These are phyloP conservation scores for Sporothrix brunneoviolacea DNA, from an alignment of 2,329 filamentous ascomycete genomes.

Conservation along the genomic window DNA sequence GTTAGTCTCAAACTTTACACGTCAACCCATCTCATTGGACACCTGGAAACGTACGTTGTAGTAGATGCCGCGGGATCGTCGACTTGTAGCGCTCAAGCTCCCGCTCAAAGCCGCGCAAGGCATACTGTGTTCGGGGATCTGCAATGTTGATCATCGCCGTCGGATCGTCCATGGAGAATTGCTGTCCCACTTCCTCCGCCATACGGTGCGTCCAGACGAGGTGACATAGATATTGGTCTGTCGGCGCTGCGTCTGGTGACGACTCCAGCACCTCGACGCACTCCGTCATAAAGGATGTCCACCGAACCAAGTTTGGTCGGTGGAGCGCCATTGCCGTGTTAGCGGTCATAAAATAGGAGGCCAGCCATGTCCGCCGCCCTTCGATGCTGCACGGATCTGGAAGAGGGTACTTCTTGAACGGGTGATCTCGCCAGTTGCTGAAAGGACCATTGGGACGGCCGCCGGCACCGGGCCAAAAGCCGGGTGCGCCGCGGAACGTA, in stretches of 20 bases:
- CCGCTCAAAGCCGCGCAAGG: conserved; percentile 57
- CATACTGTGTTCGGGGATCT: conserved; percentile 58
- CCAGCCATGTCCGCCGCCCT: conserved; percentile 51
- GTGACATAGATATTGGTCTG: conserved; percentile 52
- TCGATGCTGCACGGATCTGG: conserved; percentile 50
- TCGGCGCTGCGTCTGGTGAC: conserved; percentile 47
- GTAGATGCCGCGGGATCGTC: conserved; percentile 45
- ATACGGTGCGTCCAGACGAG: conserved; percentile 55
- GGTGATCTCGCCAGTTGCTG: conserved; percentile 35
- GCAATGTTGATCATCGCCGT: conserved; percentile 46
- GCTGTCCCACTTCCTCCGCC: conserved; percentile 60
- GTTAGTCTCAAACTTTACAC: too few species aligned
- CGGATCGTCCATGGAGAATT: conserved; percentile 62
- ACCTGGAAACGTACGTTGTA: conserved; percentile 53
- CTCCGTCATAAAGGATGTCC: conserved; percentile 55
- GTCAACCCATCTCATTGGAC: too few species aligned
- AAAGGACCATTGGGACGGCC: neutral
- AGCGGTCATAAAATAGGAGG: conserved; percentile 51
- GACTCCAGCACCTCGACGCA: conserved; percentile 49
- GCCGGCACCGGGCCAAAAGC: neutral
- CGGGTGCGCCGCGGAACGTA: conserved; percentile 17
- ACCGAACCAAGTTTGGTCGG: conserved; percentile 53
- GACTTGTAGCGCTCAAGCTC: conserved; percentile 55
- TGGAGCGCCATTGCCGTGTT: conserved; percentile 57
- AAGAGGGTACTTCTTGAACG: conserved; percentile 34